A percentile compares a stretch with the other conserved stretches of the same genome.
Evolutionary conservation across 306 rosid species (phyloP).

Genomic region (Luffa aegyptiaca): DNA sequence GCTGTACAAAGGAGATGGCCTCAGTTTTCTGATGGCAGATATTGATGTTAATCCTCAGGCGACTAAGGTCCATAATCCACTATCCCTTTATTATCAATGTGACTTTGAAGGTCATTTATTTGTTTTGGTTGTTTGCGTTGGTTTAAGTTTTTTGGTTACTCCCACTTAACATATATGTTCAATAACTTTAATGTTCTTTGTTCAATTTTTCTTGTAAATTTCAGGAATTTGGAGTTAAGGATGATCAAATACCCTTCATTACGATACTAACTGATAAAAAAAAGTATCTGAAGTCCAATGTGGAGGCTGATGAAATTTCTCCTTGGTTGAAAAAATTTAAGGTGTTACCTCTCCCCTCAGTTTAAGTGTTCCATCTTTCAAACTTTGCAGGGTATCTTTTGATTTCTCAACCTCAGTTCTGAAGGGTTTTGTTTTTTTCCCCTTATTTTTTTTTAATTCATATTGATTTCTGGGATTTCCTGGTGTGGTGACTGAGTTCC

Average conservation of each 20-base stretch:
- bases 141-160: not conserved
- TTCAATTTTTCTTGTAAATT: conserved; percentile 8
- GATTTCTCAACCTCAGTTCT: not conserved
- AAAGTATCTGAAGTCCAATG: conserved; percentile 56
- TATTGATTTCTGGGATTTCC: not conserved
- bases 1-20: conserved; percentile 35
- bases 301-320: conserved; percentile 61
- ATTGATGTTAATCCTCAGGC: conserved; percentile 29
- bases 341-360: conserved; percentile 32
- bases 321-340: conserved; percentile 74
- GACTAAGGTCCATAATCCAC: not conserved
- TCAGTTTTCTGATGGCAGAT: conserved; percentile 79
- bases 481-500: conserved; percentile 13
- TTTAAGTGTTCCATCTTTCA: not conserved
- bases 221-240: conserved; percentile 76
- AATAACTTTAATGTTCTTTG: conserved; percentile 1
- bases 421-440: too few species aligned
- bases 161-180: not conserved
- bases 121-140: not conserved
- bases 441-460: too few species aligned
- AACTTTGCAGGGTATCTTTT: not conserved
- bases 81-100: conserved; percentile 20
- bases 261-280: conserved; percentile 51
- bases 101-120: conserved; percentile 62
- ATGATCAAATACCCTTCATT: conserved; percentile 67